Base-by-base conservation (phyloP, 225 moss, liverwort and hornwort genomes). In the Asterella californica region DNA sequence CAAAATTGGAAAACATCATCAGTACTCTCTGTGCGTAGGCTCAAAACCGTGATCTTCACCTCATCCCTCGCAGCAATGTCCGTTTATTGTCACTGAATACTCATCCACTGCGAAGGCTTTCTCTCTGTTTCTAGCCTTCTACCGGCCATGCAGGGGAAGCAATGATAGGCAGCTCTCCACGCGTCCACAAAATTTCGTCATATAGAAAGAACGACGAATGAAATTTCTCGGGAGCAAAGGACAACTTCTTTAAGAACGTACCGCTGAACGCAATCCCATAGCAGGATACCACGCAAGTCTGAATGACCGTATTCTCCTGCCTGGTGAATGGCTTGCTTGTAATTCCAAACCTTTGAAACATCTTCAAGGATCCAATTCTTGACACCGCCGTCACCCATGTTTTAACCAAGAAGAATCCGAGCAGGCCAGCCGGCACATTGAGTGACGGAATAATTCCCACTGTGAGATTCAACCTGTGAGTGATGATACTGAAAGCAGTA, bases 241-340 rank as follows among this genome's bases (percentile, higher is more conserved):
- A 63, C 33, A 32, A n/a, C n/a, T 70, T 27, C n/a, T 11, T 25
- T 18, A 38, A 55, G 33, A 30, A 14, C 72, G 15, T 84, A 97
- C 97, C 97, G 78, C 93, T 94, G 86, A 92, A 99, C 61, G 94
- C 90, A 36, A 99, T 78, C 42, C 93, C 97, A 15, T 90, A 99
- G 84, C 94, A 94, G 33, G 97, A 78, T 15, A 99, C 93, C 5
- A 94, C 94, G 52, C 92, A 93, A 15, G 97, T 99, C 50, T 99
- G 97, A 49, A 99, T 93, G 80, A 99, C 97, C 4, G 97, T 94
- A 59, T 99, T 99, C 79, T 99, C 97, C 85, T 99, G 97, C 46
- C 97, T 91, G 9, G 97, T 99, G 66, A 99, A 99, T 11, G 97
- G 97, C 77, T 80, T 90, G 27, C 69, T 83, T 25, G 66, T 52